Evolutionary conservation across 2,329 filamentous ascomycete species (phyloP).

Genomic region (Aschersonia sp.): DNA sequence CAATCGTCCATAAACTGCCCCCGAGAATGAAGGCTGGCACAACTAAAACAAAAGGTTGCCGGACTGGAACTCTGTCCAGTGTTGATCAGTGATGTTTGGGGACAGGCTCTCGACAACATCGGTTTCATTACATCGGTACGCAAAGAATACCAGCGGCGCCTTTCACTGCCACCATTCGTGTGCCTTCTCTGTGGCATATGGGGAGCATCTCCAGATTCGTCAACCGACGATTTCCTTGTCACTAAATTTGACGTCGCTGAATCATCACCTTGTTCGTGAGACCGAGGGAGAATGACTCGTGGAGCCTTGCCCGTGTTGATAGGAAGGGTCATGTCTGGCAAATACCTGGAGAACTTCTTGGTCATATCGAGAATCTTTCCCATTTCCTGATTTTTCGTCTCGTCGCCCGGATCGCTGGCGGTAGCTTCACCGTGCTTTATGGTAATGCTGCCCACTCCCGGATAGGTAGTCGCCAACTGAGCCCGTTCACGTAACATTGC

Average conservation of each 20-base stretch:
- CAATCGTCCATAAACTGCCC: constrained; percentile 55
- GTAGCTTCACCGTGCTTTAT: constrained; percentile 50
- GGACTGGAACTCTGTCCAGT: constrained; percentile 44
- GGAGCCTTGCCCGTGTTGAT: constrained; percentile 53
- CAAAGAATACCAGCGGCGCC: too few relatives aligned
- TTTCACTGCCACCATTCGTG: constrained; percentile 6
- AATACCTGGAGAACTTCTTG: constrained; percentile 51
- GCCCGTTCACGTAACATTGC: constrained; percentile 49
- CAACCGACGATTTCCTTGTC: constrained; percentile 11
- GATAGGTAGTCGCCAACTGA: constrained; percentile 21
- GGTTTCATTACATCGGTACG: too few relatives aligned
- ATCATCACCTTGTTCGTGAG: constrained; percentile 25
- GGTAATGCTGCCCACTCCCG: constrained; percentile 32
- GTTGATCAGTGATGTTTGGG: constrained; percentile 35
- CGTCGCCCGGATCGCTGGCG: constrained; percentile 19
- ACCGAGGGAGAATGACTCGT: constrained; percentile 38
- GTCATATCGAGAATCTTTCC: constrained; percentile 50
- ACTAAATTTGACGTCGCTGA: constrained; percentile 12
- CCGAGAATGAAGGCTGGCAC: constrained; percentile 48
- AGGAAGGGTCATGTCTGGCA: constrained; percentile 73
- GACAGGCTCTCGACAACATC: constrained; percentile 34
- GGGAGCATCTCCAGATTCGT: constrained; percentile 2
- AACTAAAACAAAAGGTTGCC: constrained; percentile 53
- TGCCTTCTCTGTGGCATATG: constrained; percentile 16
- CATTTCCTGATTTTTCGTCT: constrained; percentile 19